These are phyloP conservation scores for Chalciporus sphaerocephalus DNA, from an alignment of 768 basidiomycete genomes.

Conservation along the genomic window DNA sequence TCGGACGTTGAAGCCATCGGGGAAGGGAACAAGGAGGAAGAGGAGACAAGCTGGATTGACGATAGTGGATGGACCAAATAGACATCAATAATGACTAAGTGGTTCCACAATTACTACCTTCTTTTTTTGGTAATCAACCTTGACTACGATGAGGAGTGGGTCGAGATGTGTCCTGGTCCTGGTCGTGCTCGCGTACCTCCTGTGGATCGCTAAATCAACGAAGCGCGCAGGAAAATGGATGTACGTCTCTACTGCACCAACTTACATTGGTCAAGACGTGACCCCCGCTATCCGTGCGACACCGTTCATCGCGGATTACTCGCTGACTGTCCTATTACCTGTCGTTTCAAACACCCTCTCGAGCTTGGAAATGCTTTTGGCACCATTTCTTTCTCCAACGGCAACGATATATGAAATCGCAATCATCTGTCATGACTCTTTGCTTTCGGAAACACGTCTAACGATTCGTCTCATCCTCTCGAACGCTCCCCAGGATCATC, in stretches of 20 bases:
- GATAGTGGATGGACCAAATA: slow-evolving; percentile 1
- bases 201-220: slow-evolving; percentile 13
- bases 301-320: slow-evolving; percentile 23
- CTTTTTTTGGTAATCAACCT: slow-evolving; percentile 14
- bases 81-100: neutral
- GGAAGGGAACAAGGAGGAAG: slow-evolving; percentile 11
- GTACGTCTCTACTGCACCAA: neutral
- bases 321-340: slow-evolving; percentile 49
- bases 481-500: slow-evolving; percentile 29
- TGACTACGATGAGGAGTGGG: neutral
- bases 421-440: slow-evolving; percentile 40
- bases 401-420: slow-evolving; percentile 42
- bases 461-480: slow-evolving; percentile 34
- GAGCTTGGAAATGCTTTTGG: slow-evolving; percentile 33
- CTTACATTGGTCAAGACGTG: neutral
- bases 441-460: slow-evolving; percentile 34
- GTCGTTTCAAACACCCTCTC: slow-evolving; percentile 36
- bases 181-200: neutral
- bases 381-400: slow-evolving; percentile 36
- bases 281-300: neutral
- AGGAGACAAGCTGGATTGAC: neutral
- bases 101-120: neutral
- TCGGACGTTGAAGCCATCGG: slow-evolving; percentile 42
- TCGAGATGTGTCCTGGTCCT: slow-evolving; percentile 3
- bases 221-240: neutral